Evolutionary conservation across 345 rosid species (phyloP).

Genomic region (Salix koriyanagi): DNA sequence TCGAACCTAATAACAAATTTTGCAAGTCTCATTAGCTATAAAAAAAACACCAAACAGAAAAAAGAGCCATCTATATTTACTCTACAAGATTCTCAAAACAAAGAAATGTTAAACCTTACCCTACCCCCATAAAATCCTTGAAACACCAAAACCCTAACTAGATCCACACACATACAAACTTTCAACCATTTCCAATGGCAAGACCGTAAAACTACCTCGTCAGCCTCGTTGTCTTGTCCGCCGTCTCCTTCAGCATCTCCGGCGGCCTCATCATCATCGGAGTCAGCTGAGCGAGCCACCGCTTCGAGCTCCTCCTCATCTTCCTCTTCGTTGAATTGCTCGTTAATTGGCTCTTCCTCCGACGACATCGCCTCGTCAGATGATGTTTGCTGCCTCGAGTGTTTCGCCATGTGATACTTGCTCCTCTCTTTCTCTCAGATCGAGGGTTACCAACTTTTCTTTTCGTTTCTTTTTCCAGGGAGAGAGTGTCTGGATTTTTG

Average conservation of each 20-base stretch:
- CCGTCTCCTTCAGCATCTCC: conserved; percentile 23
- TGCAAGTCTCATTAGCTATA: neutral
- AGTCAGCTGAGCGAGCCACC: conserved; percentile 77
- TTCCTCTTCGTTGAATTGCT: conserved; percentile 62
- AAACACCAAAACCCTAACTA: neutral
- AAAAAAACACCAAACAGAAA: neutral
- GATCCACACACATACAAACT: conserved; percentile 4
- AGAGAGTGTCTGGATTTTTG: conserved; percentile 9
- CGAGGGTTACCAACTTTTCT: conserved; percentile 36
- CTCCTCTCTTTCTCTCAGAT: conserved; percentile 19
- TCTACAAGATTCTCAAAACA: neutral
- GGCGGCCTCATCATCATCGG: conserved; percentile 54
- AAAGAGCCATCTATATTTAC: neutral
- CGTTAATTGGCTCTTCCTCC: conserved; percentile 59
- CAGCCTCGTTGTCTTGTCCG: conserved; percentile 23
- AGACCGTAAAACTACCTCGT: conserved; percentile 37
- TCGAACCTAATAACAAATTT: neutral
- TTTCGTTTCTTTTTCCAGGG: neutral
- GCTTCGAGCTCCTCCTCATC: conserved; percentile 98
- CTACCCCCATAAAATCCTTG: neutral
- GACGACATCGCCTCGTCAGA: conserved; percentile 71
- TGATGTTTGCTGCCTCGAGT: conserved; percentile 53
- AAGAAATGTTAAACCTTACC: neutral
- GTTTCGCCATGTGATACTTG: conserved; percentile 33
- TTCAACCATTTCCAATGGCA: neutral